Base-by-base conservation (phyloP, 148 eudicot genomes). In the Chenopodium album region DNA sequence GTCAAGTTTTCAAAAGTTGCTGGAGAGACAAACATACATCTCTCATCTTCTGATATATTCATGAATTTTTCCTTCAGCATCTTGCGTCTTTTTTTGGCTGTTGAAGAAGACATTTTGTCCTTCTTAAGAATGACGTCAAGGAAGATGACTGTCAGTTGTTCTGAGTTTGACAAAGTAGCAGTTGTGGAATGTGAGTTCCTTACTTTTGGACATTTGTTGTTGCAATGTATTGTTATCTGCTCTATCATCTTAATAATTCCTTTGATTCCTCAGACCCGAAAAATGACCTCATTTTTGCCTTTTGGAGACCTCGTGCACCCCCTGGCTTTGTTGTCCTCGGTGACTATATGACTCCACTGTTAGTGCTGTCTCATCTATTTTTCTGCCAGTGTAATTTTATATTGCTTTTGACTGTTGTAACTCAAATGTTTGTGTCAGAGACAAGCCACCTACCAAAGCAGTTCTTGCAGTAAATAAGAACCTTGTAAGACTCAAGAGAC, bases 221-320 rank as follows among this genome's bases (percentile, higher is more conserved):
- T 63, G 64, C 17, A 63, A 32, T n/a, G 22, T 54, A 67, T 76
- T 32, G 47, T 41, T 76, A 44, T 26, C 50, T 68, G 76, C 64
- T 28, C 29, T 32, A 52, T 44, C 70, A n/a, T 3, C 32, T 12
- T 46, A 4, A 76, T 67, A 46, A 48, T 76, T 78, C 1, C 17
- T 70, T 82, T 32, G 74, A 63, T 71, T 78, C 37, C 78, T 76
- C 89, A 93, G 99, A 85, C 76, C 86, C 87, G 67, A 62, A 72
- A 13, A 85, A 65, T 81, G 97, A 88, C 72, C 95, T 94, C 82
- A 88, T 90, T 64, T 92, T 84, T 86, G 90, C 91, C 70, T 94
- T 96, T 80, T 96, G 99, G 99, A 92, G 99, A 87, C 93, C 99
- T 80, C 98, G 88, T 77, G 98, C 97, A 47, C 98, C 98, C 56